Percentiles rank a stretch among this genome's conserved stretches.
These are phyloP conservation scores for Talaromyces sp. DNA, from an alignment of 2,329 filamentous ascomycete genomes.

Conservation along the genomic window DNA sequence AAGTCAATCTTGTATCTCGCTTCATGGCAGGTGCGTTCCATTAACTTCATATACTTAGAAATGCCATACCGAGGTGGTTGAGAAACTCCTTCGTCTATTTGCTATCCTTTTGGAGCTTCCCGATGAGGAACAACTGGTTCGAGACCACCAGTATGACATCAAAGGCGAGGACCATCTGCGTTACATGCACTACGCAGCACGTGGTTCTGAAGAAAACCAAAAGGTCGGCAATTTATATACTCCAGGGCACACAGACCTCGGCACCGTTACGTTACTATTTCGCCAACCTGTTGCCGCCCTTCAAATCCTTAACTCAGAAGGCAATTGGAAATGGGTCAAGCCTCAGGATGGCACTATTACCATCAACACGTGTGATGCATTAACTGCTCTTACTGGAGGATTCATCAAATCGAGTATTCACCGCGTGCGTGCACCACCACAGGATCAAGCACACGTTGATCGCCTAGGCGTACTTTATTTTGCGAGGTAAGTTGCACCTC, in stretches of 20 bases:
- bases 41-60: conserved; percentile 13
- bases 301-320: conserved; percentile 48
- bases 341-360: conserved; percentile 48
- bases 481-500: conserved; percentile 30
- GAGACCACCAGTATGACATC: conserved; percentile 54
- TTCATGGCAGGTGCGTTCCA: background rate
- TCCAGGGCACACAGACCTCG: conserved; percentile 53
- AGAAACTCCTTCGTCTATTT: conserved; percentile 52
- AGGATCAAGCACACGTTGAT: conserved; percentile 43
- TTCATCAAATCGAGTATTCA: conserved; percentile 49
- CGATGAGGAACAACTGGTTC: conserved; percentile 52
- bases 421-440: conserved; percentile 44
- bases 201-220: conserved; percentile 44
- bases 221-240: conserved; percentile 41
- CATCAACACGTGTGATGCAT: conserved; percentile 47
- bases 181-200: conserved; percentile 56
- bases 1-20: conserved; percentile 23
- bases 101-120: conserved; percentile 57
- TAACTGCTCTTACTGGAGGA: conserved; percentile 46
- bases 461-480: conserved; percentile 42
- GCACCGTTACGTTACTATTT: conserved; percentile 53
- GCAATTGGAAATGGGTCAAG: conserved; percentile 48
- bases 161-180: conserved; percentile 57
- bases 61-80: conserved; percentile 28
- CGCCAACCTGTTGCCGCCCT: conserved; percentile 54